Percentiles rank a stretch among this genome's conserved stretches.
phyloP scores from a whole-genome alignment of 2,329 filamentous ascomycete species.

The Didymosphaeria variabile region DNA sequence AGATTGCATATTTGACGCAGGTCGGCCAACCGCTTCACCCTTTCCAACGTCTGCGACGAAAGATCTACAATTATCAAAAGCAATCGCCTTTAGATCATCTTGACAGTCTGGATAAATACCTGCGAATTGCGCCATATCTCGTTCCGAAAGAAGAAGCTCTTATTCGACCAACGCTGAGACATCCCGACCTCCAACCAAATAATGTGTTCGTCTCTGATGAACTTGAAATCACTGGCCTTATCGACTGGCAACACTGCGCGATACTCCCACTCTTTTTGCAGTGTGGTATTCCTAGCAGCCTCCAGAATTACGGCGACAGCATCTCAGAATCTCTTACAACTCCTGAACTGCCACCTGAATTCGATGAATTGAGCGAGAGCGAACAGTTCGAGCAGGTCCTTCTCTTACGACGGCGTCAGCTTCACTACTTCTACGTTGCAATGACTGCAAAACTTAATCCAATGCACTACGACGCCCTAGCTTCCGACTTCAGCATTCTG shows the following conservation, averaged over 20 bases:
- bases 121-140: conserved; percentile 33
- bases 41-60: conserved; percentile 42
- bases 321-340: conserved; percentile 30
- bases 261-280: conserved; percentile 50
- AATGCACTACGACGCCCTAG: conserved; percentile 37
- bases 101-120: conserved; percentile 41
- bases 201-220: conserved; percentile 37
- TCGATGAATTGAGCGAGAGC: conserved; percentile 30
- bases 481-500: conserved; percentile 29
- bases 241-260: conserved; percentile 53
- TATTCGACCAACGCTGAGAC: conserved; percentile 37
- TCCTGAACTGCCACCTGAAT: conserved; percentile 35
- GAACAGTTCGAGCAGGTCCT: conserved; percentile 36
- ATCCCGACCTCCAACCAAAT: conserved; percentile 47
- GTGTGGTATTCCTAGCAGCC: conserved; percentile 49
- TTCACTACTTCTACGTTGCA: conserved; percentile 43
- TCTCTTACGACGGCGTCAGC: conserved; percentile 39
- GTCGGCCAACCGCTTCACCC: conserved; percentile 42
- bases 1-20: conserved; percentile 38
- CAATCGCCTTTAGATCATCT: conserved; percentile 38
- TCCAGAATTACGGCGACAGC: conserved; percentile 53
- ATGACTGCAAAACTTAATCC: conserved; percentile 35
- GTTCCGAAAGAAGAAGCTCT: conserved; percentile 28
- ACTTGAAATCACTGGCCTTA: conserved; percentile 49
- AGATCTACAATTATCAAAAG: conserved; percentile 43